phyloP scores from a whole-genome alignment of 2,329 filamentous ascomycete genomes.

The Aspergillus sp. region DNA sequence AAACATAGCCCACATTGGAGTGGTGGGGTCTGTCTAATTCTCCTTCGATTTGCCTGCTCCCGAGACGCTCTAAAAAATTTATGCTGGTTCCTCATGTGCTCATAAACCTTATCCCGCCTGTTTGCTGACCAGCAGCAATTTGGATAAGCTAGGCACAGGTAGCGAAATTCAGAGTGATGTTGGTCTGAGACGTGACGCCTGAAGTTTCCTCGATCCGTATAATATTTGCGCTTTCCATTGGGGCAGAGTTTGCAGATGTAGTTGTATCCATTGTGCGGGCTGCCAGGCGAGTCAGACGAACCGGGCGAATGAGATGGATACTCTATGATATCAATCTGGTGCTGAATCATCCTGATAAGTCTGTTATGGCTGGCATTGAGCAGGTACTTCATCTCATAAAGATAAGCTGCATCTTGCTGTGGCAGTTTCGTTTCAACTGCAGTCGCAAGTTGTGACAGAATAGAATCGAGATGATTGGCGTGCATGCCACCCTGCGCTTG shows the following conservation, averaged over 20 bases:
- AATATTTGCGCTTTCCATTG: neutral
- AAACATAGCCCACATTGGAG: constrained; percentile 9
- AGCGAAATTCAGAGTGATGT: constrained; percentile 7
- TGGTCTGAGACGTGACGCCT: constrained; percentile 13
- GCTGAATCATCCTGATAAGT: constrained; percentile 8
- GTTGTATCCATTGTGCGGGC: neutral
- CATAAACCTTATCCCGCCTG: constrained; percentile 19
- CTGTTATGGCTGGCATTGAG: neutral
- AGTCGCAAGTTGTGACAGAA: neutral
- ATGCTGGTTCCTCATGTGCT: constrained; percentile 7
- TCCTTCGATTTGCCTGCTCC: neutral
- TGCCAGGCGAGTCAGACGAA: neutral
- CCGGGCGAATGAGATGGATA: neutral
- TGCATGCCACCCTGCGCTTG: neutral
- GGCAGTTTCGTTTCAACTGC: neutral
- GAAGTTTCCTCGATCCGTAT: constrained; percentile 8
- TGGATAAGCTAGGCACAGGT: constrained; percentile 1
- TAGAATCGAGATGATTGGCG: neutral
- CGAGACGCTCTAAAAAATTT: too few species aligned
- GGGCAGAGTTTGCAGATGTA: constrained; percentile 11
- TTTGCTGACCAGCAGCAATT: constrained; percentile 1
- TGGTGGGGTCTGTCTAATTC: neutral
- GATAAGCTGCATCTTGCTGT: neutral
- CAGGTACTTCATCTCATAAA: neutral
- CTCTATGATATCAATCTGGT: constrained; percentile 1